phyloP scores from a whole-genome alignment of 352 stramenopile genomes.

The Globisporangium irregulare region DNA sequence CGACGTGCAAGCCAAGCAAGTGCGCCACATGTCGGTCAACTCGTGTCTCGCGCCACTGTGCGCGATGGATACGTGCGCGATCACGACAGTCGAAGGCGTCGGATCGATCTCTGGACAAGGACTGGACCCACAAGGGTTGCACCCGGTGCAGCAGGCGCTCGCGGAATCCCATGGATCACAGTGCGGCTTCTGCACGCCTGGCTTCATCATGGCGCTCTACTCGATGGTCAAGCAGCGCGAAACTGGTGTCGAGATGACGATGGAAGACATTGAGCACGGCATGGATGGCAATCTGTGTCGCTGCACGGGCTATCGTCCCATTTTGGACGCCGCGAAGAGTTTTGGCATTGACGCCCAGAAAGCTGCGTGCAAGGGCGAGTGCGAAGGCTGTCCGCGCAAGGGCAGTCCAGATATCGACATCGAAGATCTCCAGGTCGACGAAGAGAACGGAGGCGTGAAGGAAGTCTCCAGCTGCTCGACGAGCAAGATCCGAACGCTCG shows the following conservation, averaged over 20 bases:
- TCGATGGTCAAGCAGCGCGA: conserved; percentile 79
- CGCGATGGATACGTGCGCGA: conserved; percentile 74
- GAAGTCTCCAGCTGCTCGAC: conserved; percentile 62
- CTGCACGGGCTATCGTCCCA: conserved; percentile 89
- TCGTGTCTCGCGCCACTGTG: conserved; percentile 83
- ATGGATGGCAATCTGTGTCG: conserved; percentile 96
- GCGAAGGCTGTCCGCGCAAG: conserved; percentile 64
- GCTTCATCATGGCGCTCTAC: conserved; percentile 86
- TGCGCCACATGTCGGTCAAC: conserved; percentile 83
- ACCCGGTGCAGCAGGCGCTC: conserved; percentile 86
- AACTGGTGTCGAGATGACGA: conserved; percentile 59
- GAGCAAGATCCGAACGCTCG: conserved; percentile 61
- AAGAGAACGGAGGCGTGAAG: conserved; percentile 23
- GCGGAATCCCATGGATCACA: conserved; percentile 93
- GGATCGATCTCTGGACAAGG: conserved; percentile 29
- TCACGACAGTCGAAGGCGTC: conserved; percentile 88
- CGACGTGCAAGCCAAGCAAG: conserved; percentile 34
- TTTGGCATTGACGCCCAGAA: conserved; percentile 67
- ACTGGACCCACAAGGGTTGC: conserved; percentile 41
- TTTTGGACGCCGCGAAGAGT: conserved; percentile 85
- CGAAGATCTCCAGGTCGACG: conserved; percentile 40
- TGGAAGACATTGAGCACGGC: conserved; percentile 90
- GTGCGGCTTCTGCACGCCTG: conserved; percentile 92
- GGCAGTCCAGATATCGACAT: conserved; percentile 44
- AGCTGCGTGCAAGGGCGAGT: conserved; percentile 63